Base-by-base conservation (phyloP, 2,329 filamentous ascomycete species). In the Shiraia bambusicola region DNA sequence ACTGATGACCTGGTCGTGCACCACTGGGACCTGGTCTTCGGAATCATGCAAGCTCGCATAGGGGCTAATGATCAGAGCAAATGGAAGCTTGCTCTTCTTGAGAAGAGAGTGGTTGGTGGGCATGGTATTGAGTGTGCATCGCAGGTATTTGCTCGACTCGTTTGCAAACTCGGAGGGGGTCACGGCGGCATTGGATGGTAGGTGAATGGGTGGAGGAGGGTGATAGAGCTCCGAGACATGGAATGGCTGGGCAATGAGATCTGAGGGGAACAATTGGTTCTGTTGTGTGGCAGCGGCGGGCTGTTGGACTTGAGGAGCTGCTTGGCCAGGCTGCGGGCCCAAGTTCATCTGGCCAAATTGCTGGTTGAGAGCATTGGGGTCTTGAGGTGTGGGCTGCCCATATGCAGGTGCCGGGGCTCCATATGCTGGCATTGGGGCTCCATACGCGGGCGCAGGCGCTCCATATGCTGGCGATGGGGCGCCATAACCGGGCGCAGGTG, bases 1-100 rank as follows among this genome's bases (percentile, higher is more conserved):
- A 42, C 92, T 94, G 67, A 98, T 98, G 52, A 97, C 88, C 72
- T 97, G 93, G 68, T 98, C 93, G 64, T 95, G 87, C 19, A 97
- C 87, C 34, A 98, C 83, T 6, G 92, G 93, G 2, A 98, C 83
- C 16, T 83, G 81, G 59, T 97, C 93, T 69, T 97, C 92, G 14
- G 87, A 81, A 67, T 98, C 93, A 66, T 96, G 92, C 22, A 98
- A 82, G 17, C 91, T 83, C 28, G 85, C 89, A 63, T 97, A 98
- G 11, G 93, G 93, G 71, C 97, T 92, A 54, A 98, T 96, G 50
- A 97, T 84, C 27, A 98, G 83, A 28, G 92, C 91, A 66, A 97
- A 95, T 1, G 93, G 93, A 44, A 98, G 79, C 70, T 61, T 93
- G 41, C 91, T 95, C 75, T 97, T 97, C 75, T 97, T 98, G 46